Conservation (phyloP, 805 yeast species). For the Kodamaea fukazawae region DNA sequence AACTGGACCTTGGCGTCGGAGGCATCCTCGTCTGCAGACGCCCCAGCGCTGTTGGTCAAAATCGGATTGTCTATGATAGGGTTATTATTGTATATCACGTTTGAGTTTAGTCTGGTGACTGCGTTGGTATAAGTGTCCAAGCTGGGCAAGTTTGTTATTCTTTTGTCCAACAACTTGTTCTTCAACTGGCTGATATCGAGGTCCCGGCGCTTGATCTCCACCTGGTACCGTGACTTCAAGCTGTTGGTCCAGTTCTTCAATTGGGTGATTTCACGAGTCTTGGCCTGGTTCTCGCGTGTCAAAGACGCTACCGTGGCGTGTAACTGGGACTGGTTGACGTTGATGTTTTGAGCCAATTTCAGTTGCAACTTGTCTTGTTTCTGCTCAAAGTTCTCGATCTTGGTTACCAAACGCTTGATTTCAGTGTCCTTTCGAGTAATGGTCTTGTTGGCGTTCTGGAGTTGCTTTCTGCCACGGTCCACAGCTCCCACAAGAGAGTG, state of each 20-base stretch:
- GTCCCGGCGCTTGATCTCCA: slow-evolving; percentile 33
- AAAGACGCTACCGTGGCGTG: slow-evolving; percentile 12
- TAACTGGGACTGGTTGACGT: slow-evolving; percentile 10
- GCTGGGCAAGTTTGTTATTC: slow-evolving; percentile 19
- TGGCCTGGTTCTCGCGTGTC: slow-evolving; percentile 21
- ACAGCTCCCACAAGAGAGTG: slow-evolving; percentile 30
- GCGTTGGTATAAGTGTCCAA: slow-evolving; percentile 8
- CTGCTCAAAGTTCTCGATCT: slow-evolving; percentile 21
- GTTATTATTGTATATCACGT: slow-evolving; percentile 29
- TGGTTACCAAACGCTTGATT: slow-evolving; percentile 22
- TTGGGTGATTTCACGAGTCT: slow-evolving; percentile 27
- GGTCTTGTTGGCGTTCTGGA: slow-evolving; percentile 27
- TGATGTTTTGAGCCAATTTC: slow-evolving; percentile 21
- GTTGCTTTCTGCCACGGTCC: slow-evolving; percentile 32
- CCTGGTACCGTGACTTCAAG: slow-evolving; percentile 31
- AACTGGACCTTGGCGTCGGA: not conserved
- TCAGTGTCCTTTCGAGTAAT: slow-evolving; percentile 28
- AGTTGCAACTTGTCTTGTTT: slow-evolving; percentile 17
- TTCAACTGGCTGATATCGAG: slow-evolving; percentile 33
- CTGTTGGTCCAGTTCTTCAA: slow-evolving; percentile 30
- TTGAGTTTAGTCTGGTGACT: slow-evolving; percentile 17
- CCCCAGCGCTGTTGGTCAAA: slow-evolving; percentile 5
- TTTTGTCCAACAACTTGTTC: slow-evolving; percentile 32
- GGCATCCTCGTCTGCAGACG: not conserved
- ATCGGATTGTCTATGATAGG: slow-evolving; percentile 28